Percentiles rank a stretch among this genome's conserved stretches.
Evolutionary conservation across 495 filamentous ascomycete genomes (phyloP).

Genomic region (Barbatosphaeria neglecta): DNA sequence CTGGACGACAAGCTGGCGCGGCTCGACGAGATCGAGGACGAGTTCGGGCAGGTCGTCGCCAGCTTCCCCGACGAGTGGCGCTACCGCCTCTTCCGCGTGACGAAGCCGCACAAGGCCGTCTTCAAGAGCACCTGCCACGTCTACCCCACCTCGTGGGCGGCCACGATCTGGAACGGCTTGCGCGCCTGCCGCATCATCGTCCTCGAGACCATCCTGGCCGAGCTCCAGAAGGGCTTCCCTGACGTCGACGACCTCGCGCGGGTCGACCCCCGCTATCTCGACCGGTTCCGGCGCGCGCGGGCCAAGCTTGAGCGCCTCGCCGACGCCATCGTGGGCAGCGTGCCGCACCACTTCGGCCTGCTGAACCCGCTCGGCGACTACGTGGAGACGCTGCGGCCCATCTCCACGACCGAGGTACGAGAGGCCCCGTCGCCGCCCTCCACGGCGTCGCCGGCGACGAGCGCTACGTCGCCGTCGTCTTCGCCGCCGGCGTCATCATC

Average conservation of each 20-base stretch:
- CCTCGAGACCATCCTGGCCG: conserved; percentile 37
- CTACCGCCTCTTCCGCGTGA: conserved; percentile 19
- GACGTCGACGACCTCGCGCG: conserved; percentile 2
- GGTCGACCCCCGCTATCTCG: conserved; percentile 7
- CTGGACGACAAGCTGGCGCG: conserved; percentile 31
- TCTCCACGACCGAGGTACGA: conserved; percentile 13
- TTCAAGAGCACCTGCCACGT: conserved; percentile 42
- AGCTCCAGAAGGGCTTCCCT: conserved; percentile 14
- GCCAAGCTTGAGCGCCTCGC: conserved; percentile 20
- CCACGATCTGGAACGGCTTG: conserved; percentile 45
- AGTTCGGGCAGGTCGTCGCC: conserved; percentile 33
- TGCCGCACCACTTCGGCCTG: conserved; percentile 33
- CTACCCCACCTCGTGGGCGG: conserved; percentile 40
- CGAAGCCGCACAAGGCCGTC: conserved; percentile 24
- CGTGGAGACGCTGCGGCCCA: conserved; percentile 6
- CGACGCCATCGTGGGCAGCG: conserved; percentile 32
- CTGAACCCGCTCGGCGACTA: conserved; percentile 14
- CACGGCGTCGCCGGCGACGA: conserved; percentile 14
- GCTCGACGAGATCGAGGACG: conserved; percentile 38
- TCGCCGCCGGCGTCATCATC: no score
- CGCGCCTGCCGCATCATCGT: conserved; percentile 45
- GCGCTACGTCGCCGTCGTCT: no score
- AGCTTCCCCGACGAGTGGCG: conserved; percentile 26
- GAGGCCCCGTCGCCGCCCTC: conserved; percentile 12
- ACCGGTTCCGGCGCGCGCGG: conserved; percentile 15